These are phyloP conservation scores for Termitomyces heimii DNA, from an alignment of 768 basidiomycete genomes.

Conservation along the genomic window DNA sequence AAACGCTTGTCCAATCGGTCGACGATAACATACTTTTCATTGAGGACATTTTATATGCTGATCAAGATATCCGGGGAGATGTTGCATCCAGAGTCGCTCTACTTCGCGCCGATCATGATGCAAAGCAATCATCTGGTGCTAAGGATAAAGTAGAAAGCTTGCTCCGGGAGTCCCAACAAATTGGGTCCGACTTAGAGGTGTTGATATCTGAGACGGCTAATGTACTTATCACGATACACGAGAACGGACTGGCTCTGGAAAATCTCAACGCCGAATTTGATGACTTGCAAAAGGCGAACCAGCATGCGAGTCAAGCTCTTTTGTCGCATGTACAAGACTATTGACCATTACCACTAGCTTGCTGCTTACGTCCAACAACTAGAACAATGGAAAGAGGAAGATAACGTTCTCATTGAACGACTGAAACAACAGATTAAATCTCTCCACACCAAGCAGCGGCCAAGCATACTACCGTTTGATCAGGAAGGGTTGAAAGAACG, in stretches of 20 bases:
- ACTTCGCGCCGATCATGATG: not conserved
- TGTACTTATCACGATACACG: not conserved
- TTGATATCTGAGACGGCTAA: not conserved
- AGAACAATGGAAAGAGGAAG: constrained; percentile 16
- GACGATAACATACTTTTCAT: constrained; percentile 2
- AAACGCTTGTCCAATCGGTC: constrained; percentile 1
- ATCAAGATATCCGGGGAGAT: constrained; percentile 2
- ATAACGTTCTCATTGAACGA: constrained; percentile 15
- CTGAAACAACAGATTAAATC: constrained; percentile 19
- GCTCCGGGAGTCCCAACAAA: not conserved
- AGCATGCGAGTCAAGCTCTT: not conserved
- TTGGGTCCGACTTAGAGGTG: constrained; percentile 2
- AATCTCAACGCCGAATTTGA: constrained; percentile 5
- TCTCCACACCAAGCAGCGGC: constrained; percentile 14
- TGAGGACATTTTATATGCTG: constrained; percentile 5
- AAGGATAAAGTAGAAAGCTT: not conserved
- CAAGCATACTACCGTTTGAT: constrained; percentile 11
- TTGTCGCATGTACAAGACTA: not conserved
- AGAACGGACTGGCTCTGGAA: not conserved
- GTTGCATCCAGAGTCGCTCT: not conserved
- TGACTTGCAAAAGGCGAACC: not conserved
- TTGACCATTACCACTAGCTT: not conserved
- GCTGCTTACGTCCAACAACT: constrained; percentile 7
- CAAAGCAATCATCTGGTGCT: not conserved
- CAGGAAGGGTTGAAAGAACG: constrained; percentile 16